phyloP scores from a whole-genome alignment of 1,284 basidiomycete species.

The Trichosporon asahii region DNA sequence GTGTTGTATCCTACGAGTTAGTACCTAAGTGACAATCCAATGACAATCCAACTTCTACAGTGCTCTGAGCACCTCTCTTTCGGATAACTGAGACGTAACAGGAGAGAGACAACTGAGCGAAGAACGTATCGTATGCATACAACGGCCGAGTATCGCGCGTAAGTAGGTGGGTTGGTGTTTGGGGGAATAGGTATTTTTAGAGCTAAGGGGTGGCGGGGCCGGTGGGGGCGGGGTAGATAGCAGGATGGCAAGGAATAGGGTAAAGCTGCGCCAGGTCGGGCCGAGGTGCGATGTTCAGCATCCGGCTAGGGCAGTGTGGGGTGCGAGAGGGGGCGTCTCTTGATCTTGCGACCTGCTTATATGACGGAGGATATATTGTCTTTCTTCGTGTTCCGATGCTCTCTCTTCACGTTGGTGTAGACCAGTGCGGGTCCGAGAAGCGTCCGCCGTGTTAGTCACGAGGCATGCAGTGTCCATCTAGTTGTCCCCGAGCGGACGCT shows the following conservation, averaged over 20 bases:
- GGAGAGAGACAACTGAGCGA: too few relatives aligned
- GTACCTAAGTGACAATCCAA: background rate
- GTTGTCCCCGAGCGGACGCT: conserved; percentile 35
- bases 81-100: too few relatives aligned
- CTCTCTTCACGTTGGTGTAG: too few relatives aligned
- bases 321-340: background rate
- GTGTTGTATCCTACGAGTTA: background rate
- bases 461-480: conserved; percentile 7
- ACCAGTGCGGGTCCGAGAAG: too few relatives aligned
- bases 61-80: too few relatives aligned
- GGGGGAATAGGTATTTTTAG: background rate
- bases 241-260: background rate
- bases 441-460: too few relatives aligned
- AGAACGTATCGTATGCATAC: conserved; percentile 10
- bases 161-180: background rate
- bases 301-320: background rate
- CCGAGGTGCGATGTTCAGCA: background rate
- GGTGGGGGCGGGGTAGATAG: background rate
- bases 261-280: background rate
- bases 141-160: conserved; percentile 10
- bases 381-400: background rate
- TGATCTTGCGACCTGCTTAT: too few relatives aligned
- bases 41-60: too few relatives aligned
- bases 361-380: background rate
- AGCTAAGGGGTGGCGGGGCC: background rate